phyloP scores from a whole-genome alignment of 495 filamentous ascomycete species.

The Podospora fimiseda region DNA sequence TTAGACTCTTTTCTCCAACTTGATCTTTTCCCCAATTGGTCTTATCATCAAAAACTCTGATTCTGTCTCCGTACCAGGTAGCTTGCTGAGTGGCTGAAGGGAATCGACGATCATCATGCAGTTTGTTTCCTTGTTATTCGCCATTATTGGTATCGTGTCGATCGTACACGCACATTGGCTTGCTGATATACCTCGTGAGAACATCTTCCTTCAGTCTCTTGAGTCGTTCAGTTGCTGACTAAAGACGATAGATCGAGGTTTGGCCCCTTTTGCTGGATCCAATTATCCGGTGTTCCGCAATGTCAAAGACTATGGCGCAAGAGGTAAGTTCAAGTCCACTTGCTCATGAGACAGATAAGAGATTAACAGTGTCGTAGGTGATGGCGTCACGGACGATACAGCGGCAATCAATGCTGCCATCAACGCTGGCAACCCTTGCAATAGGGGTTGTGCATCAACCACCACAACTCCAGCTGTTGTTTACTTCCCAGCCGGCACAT shows the following conservation, averaged over 20 bases:
- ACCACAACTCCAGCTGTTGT: slow-evolving; percentile 71
- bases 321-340: slow-evolving; percentile 47
- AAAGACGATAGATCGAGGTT: slow-evolving; percentile 36
- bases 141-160: slow-evolving; percentile 30
- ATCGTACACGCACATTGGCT: slow-evolving; percentile 41
- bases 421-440: slow-evolving; percentile 68
- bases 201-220: not conserved
- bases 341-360: not conserved
- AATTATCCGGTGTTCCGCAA: slow-evolving; percentile 53
- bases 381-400: slow-evolving; percentile 67
- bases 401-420: slow-evolving; percentile 79
- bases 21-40: not conserved
- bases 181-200: slow-evolving; percentile 36
- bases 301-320: slow-evolving; percentile 55
- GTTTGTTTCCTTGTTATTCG: slow-evolving; percentile 34
- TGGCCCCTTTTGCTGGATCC: slow-evolving; percentile 38
- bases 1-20: not conserved
- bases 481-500: slow-evolving; percentile 76
- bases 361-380: slow-evolving; percentile 22
- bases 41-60: not conserved
- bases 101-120: slow-evolving; percentile 24
- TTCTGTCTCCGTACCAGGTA: not conserved
- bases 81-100: not conserved
- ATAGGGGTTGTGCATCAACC: slow-evolving; percentile 60
- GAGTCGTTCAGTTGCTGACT: not conserved